These are phyloP conservation scores for Zychaea mexicana DNA, from an alignment of 371 early-diverging fungal genomes.

Conservation along the genomic window DNA sequence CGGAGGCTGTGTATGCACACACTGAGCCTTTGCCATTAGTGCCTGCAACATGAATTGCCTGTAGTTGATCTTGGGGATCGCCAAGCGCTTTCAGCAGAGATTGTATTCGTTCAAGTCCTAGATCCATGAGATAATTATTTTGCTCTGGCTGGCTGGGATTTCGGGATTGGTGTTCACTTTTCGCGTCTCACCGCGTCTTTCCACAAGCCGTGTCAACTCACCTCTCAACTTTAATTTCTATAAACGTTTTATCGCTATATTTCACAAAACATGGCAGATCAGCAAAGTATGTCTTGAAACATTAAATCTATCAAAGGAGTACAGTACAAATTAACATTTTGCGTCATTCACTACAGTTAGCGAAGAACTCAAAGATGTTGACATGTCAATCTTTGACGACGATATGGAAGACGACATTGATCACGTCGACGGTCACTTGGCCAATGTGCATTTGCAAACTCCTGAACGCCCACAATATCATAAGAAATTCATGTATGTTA, in stretches of 20 bases:
- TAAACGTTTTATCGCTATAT: too few relatives aligned
- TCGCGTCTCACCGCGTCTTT: constrained; percentile 6
- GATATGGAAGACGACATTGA: constrained; percentile 15
- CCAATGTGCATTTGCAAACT: constrained; percentile 25
- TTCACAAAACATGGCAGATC: too few relatives aligned
- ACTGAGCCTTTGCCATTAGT: constrained; percentile 78
- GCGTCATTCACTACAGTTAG: background rate
- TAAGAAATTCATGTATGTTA: background rate
- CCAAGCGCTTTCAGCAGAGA: constrained; percentile 58
- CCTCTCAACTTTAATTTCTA: too few relatives aligned
- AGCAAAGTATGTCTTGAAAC: too few relatives aligned
- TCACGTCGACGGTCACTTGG: constrained; percentile 19
- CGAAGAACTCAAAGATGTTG: constrained; percentile 22
- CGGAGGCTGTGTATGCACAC: constrained; percentile 59
- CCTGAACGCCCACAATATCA: background rate
- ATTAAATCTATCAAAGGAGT: too few relatives aligned
- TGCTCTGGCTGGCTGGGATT: background rate
- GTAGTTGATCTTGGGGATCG: constrained; percentile 69
- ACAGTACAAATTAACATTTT: too few relatives aligned
- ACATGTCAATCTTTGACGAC: constrained; percentile 22
- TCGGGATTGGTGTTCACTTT: background rate
- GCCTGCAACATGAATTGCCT: constrained; percentile 70
- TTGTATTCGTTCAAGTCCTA: constrained; percentile 69
- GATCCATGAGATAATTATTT: constrained; percentile 51
- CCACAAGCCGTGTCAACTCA: too few relatives aligned